Percentiles rank a stretch among this genome's conserved stretches.
phyloP scores from a whole-genome alignment of 2,329 filamentous ascomycete genomes.

The Pseudogymnoascus sp. region DNA sequence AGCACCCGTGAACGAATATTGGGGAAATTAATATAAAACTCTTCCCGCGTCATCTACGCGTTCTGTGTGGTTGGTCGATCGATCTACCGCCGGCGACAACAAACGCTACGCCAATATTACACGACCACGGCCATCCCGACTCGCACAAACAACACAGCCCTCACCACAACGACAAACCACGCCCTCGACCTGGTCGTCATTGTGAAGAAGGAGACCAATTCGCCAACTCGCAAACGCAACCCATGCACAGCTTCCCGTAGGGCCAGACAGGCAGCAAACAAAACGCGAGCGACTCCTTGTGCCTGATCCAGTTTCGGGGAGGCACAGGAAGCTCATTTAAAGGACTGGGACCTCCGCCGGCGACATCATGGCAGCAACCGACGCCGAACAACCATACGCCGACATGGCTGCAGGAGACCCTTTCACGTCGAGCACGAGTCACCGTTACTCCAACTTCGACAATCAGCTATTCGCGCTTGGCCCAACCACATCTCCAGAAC shows the following conservation, averaged over 20 bases:
- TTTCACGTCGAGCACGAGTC: conserved; percentile 28
- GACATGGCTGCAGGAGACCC: conserved; percentile 7
- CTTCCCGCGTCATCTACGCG: conserved; percentile 6
- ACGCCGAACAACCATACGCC: conserved; percentile 5
- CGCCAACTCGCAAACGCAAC: not conserved
- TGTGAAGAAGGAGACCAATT: not conserved
- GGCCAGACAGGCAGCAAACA: conserved; percentile 5
- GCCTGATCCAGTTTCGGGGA: conserved; percentile 1
- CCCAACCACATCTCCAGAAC: conserved; percentile 69
- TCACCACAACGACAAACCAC: not conserved
- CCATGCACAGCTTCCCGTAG: conserved; percentile 8
- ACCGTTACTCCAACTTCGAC: conserved; percentile 80
- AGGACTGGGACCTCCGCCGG: not conserved
- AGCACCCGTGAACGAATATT: not conserved
- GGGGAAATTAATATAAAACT: conserved; percentile 6
- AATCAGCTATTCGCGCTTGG: conserved; percentile 71
- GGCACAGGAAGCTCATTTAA: conserved; percentile 1
- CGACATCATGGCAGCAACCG: conserved; percentile 7
- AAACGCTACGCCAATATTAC: conserved; percentile 8
- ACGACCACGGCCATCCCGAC: not conserved
- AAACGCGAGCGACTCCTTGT: not conserved
- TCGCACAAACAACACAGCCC: conserved; percentile 4
- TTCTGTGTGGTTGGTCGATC: conserved; percentile 7
- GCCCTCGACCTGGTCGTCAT: not conserved
- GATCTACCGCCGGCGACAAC: conserved; percentile 1